These are phyloP conservation scores for Oryza coarctata DNA, from an alignment of 176 grass and related monocot species.

Conservation along the genomic window DNA sequence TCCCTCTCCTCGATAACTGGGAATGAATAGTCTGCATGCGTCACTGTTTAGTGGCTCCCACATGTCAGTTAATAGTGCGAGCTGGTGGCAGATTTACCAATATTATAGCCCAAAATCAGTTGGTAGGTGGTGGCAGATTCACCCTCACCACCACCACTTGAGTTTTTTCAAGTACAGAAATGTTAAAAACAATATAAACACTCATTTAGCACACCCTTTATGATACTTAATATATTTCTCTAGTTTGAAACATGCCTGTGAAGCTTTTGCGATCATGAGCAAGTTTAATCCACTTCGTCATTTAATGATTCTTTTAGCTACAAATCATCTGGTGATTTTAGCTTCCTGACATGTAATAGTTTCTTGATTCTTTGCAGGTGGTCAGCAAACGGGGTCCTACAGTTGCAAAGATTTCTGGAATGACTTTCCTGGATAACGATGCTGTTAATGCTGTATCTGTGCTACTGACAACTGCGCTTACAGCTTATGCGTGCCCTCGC, in stretches of 20 bases:
- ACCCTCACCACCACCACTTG: no score
- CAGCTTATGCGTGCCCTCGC: constrained; percentile 64
- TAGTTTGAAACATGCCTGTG: constrained; percentile 9
- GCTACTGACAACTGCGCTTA: constrained; percentile 63
- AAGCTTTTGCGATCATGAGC: background rate
- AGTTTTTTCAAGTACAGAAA: no score
- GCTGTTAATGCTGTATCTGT: constrained; percentile 82
- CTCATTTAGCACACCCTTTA: background rate
- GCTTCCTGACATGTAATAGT: constrained; percentile 3
- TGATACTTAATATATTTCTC: background rate
- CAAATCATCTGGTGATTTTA: constrained; percentile 15
- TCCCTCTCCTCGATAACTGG: no score
- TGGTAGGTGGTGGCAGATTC: no score
- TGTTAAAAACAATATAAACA: background rate
- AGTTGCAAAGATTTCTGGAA: constrained; percentile 79
- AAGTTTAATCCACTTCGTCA: background rate
- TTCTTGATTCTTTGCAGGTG: constrained; percentile 54
- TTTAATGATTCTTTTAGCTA: background rate
- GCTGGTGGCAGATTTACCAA: no score
- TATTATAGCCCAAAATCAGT: no score
- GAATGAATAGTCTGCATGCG: no score
- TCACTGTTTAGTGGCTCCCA: no score
- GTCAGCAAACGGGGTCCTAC: constrained; percentile 71
- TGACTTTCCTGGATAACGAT: constrained; percentile 79
- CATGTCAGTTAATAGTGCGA: no score